Base-by-base conservation (phyloP, 352 stramenopile genomes). In the Phytopythium boreale region DNA sequence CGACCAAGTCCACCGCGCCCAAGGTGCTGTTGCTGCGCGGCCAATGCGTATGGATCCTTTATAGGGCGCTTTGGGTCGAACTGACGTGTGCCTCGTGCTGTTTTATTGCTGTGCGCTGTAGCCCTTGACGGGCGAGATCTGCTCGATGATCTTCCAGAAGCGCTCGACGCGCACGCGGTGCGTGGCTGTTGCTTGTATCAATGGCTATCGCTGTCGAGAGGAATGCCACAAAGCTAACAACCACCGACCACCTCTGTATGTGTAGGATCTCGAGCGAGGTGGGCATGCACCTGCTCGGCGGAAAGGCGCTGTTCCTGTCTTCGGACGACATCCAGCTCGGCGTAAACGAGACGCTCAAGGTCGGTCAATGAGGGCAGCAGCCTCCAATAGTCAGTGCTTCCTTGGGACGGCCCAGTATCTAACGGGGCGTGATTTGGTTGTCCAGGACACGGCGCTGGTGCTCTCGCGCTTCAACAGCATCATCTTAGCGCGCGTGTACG, bases 251-350 rank as follows among this genome's bases (percentile, higher is more conserved):
- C 56, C 47, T 39, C 14, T 56, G 17, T 60, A 12, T 1, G 44
- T 29, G 56, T 43, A 81, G 74, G 26, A 95, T 98, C 37, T 97
- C 87, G 56, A 97, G 89, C 15, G 96, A 99, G 82, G 98, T 98
- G 24, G 97, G 97, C 27, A 99, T 99, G 92, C 84, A 92, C 56
- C 63, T 98, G 59, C 82, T 99, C 15, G 97, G 97, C 53, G 97
- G 97, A 31, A 96, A 98, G 60, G 92, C 93, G 29, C 85, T 99
- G 6, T 99, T 99, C 76, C 88, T 99, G 12, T 98, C 94, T 11
- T 97, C 94, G 9, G 93, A 97, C 27, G 97, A 99, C 77, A 99
- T 99, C 71, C 97, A 99, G 76, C 76, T 99, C 26, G 97, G 97
- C 60, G 95, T 98, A 63, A 99, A 99, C 70, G 97, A 99, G 82